phyloP scores from a whole-genome alignment of 83 land plant species.

The Larix sibirica region DNA sequence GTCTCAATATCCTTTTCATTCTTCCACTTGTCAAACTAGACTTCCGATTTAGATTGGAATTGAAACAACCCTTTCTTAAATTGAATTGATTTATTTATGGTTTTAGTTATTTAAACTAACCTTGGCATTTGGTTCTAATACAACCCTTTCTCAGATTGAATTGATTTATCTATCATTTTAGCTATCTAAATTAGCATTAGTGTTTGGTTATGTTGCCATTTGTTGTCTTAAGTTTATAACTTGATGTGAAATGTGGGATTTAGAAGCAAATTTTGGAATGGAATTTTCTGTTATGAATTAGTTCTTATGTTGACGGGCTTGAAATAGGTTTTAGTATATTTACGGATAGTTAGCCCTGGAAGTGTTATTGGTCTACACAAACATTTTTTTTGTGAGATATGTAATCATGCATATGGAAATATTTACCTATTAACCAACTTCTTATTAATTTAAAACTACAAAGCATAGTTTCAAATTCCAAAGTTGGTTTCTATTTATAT shows the following conservation, averaged over 20 bases:
- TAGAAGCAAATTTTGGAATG: not conserved
- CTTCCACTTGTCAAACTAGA: not conserved
- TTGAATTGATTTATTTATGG: not conserved
- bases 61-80: not conserved
- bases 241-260: no score
- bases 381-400: slow-evolving; percentile 48
- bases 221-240: not conserved
- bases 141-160: not conserved
- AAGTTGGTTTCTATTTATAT: no score
- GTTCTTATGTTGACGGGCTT: not conserved
- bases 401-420: slow-evolving; percentile 53
- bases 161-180: not conserved
- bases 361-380: slow-evolving; percentile 61
- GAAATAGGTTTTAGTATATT: slow-evolving; percentile 39
- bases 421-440: slow-evolving; percentile 17
- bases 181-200: not conserved
- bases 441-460: not conserved
- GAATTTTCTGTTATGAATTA: not conserved
- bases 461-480: not conserved
- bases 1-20: not conserved
- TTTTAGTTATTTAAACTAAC: not conserved
- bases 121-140: not conserved
- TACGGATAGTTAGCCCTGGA: slow-evolving; percentile 47
- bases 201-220: not conserved
- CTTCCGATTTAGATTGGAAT: not conserved